Conservation (phyloP, 2,329 filamentous ascomycete species). For the Ilyonectria destructans region DNA sequence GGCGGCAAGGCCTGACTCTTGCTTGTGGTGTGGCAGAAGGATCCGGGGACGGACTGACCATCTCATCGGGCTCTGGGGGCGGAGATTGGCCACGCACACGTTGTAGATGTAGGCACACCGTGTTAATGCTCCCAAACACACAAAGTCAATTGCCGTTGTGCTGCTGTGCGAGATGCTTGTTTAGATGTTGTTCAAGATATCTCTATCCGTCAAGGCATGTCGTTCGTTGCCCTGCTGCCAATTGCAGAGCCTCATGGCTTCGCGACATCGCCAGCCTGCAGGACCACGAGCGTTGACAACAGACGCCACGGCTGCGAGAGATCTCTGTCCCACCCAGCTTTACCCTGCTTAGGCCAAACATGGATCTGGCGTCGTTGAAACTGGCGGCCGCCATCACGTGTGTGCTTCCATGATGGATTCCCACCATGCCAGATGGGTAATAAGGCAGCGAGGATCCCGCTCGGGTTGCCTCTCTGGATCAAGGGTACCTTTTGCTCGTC, state of each 20-base stretch:
- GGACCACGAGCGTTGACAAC: conserved; percentile 7
- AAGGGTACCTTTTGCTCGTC: background rate
- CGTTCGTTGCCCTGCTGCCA: conserved; percentile 13
- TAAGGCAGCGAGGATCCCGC: background rate
- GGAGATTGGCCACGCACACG: conserved; percentile 20
- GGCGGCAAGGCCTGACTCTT: background rate
- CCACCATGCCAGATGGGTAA: too few species aligned
- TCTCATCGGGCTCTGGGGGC: conserved; percentile 20
- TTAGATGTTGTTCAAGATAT: background rate
- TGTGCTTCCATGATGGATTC: background rate
- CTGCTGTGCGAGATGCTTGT: conserved; percentile 8
- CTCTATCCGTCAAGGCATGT: background rate
- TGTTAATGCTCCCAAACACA: conserved; percentile 2
- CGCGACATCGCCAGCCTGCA: conserved; percentile 19
- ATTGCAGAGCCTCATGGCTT: conserved; percentile 41
- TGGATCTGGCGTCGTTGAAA: conserved; percentile 1
- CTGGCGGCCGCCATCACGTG: conserved; percentile 8
- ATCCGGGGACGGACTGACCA: conserved; percentile 23
- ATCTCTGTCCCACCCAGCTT: conserved; percentile 13
- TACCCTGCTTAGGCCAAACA: conserved; percentile 9
- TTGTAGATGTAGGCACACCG: conserved; percentile 17
- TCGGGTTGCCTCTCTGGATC: conserved; percentile 33
- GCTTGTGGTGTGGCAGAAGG: background rate
- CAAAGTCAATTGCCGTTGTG: background rate
- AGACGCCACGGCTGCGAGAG: conserved; percentile 8